Evolutionary conservation across 2,329 filamentous ascomycete species (phyloP).

Genomic region (Lecanicillium sp.): DNA sequence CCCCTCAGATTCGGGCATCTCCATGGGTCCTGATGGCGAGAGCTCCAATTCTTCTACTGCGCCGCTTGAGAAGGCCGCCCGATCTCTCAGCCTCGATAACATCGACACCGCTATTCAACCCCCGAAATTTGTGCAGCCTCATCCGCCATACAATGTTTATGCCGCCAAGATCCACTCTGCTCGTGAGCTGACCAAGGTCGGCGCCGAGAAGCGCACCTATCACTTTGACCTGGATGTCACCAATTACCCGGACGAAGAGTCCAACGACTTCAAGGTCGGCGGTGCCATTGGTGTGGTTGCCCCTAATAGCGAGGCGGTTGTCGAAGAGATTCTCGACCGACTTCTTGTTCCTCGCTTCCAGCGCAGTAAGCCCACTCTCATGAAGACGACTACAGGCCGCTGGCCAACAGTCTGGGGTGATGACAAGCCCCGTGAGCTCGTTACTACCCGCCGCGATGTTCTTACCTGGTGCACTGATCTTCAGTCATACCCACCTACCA

Average conservation of each 20-base stretch:
- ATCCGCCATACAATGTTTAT: conserved; percentile 87
- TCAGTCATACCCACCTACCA: conserved; percentile 86
- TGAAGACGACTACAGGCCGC: conserved; percentile 72
- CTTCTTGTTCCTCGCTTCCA: conserved; percentile 74
- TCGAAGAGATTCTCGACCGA: conserved; percentile 77
- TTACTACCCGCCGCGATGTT: conserved; percentile 85
- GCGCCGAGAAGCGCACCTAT: conserved; percentile 93
- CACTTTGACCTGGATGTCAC: conserved; percentile 97
- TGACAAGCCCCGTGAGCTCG: conserved; percentile 73
- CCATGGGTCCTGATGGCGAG: conserved; percentile 29
- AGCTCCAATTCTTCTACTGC: conserved; percentile 11
- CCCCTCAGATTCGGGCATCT: conserved; percentile 41
- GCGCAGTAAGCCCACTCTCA: conserved; percentile 71
- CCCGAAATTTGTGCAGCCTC: conserved; percentile 84
- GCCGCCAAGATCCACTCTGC: conserved; percentile 79
- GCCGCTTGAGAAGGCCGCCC: conserved; percentile 20
- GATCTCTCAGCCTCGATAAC: conserved; percentile 22
- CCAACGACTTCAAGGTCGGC: conserved; percentile 89
- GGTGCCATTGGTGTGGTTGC: conserved; percentile 91
- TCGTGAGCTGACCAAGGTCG: conserved; percentile 76
- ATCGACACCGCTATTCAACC: conserved; percentile 61
- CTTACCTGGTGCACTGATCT: conserved; percentile 93
- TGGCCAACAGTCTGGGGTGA: conserved; percentile 99
- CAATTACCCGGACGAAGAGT: conserved; percentile 79
- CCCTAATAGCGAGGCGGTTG: conserved; percentile 67